Percentiles rank a stretch among this genome's conserved stretches.
These are phyloP conservation scores for Ophiostoma australiae DNA, from an alignment of 2,329 filamentous ascomycete species.

Conservation along the genomic window DNA sequence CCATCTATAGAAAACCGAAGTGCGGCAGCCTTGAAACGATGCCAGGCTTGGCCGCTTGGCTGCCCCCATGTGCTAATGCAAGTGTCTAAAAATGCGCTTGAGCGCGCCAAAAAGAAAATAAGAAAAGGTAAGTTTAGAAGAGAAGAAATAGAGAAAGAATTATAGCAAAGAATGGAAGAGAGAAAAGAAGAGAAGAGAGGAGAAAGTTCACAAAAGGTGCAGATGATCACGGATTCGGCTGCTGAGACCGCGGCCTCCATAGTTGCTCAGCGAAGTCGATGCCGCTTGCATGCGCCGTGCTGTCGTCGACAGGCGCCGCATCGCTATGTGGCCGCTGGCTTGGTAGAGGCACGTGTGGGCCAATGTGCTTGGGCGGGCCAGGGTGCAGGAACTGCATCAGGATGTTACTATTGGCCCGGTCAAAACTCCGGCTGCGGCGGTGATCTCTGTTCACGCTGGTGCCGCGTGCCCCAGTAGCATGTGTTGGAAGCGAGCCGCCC, in stretches of 20 bases:
- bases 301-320: slow-evolving; percentile 13
- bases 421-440: slow-evolving; percentile 37
- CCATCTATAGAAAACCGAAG: slow-evolving; percentile 12
- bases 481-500: slow-evolving; percentile 33
- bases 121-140: no score
- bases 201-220: background rate
- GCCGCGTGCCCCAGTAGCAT: slow-evolving; percentile 30
- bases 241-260: slow-evolving; percentile 5
- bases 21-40: slow-evolving; percentile 1
- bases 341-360: background rate
- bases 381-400: slow-evolving; percentile 47
- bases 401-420: slow-evolving; percentile 41
- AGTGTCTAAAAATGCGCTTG: slow-evolving; percentile 5
- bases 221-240: background rate
- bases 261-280: slow-evolving; percentile 19
- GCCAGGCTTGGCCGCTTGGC: slow-evolving; percentile 4
- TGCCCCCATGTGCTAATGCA: slow-evolving; percentile 6
- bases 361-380: slow-evolving; percentile 36
- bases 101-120: background rate
- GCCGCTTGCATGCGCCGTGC: slow-evolving; percentile 21
- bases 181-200: background rate
- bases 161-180: background rate
- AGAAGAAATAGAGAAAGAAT: background rate
- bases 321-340: slow-evolving; percentile 23
- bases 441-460: slow-evolving; percentile 33